A percentile compares a stretch with the other conserved stretches of the same genome.
Conservation (phyloP, 441 rosid genomes). For the Isatis lusitanica region DNA sequence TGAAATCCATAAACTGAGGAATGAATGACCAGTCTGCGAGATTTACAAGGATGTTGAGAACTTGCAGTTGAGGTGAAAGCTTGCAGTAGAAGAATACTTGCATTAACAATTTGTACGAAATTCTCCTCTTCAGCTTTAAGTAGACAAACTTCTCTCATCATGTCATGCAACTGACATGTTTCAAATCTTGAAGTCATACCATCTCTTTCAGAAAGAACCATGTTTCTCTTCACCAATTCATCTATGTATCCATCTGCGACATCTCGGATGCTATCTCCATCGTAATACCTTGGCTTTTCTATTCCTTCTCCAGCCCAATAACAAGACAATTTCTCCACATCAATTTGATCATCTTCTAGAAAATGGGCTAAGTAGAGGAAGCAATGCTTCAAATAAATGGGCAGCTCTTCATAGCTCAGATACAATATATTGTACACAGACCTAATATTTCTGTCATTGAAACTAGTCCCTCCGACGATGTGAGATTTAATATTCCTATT, state of each 20-base stretch:
- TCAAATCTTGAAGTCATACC: background rate
- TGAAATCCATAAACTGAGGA: too few species aligned
- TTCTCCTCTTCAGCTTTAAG: conserved; percentile 19
- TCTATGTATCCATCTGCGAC: conserved; percentile 14
- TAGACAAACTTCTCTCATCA: conserved; percentile 37
- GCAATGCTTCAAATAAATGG: conserved; percentile 31
- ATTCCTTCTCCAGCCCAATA: conserved; percentile 35
- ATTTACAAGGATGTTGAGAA: background rate
- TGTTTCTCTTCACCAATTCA: conserved; percentile 29
- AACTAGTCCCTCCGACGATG: background rate
- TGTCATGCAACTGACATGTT: conserved; percentile 36
- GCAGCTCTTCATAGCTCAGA: conserved; percentile 31
- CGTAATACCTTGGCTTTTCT: background rate
- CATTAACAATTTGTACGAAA: background rate
- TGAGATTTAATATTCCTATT: background rate
- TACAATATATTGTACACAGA: background rate
- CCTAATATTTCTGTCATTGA: background rate
- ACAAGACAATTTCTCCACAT: background rate
- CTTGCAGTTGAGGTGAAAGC: background rate
- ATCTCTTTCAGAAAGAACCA: conserved; percentile 26
- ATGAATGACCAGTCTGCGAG: background rate
- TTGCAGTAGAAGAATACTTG: too few species aligned
- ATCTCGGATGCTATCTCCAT: conserved; percentile 3
- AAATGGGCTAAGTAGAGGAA: conserved; percentile 40
- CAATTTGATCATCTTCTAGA: conserved; percentile 24